These are phyloP conservation scores for Stentor coeruleus DNA, from an alignment of 73 alveolate species.

Conservation along the genomic window DNA sequence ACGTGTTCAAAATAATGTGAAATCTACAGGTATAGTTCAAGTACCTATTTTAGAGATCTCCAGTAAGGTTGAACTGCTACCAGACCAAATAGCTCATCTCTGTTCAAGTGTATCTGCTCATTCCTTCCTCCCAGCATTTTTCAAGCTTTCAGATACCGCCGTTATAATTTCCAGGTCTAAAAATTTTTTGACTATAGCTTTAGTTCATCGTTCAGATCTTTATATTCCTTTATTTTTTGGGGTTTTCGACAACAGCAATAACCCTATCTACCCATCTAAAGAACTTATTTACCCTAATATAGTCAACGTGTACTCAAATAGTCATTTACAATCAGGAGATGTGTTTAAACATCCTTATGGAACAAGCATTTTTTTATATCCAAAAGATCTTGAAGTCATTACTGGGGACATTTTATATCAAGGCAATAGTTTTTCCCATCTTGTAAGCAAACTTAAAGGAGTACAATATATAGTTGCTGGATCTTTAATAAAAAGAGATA, in stretches of 20 bases:
- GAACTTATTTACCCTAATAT: background rate
- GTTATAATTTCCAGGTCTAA: background rate
- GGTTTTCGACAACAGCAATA: background rate
- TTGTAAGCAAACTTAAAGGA: background rate
- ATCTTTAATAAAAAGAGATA: background rate
- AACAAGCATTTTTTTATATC: background rate
- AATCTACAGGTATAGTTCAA: background rate
- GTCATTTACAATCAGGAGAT: background rate
- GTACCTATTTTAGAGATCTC: background rate
- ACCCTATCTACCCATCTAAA: background rate
- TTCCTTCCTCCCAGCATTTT: background rate
- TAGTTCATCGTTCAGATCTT: background rate
- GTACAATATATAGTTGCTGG: background rate
- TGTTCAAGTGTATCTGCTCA: background rate
- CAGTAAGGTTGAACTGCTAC: background rate
- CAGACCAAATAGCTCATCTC: background rate
- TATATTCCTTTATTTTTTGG: background rate
- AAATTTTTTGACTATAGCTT: background rate
- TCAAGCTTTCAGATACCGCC: background rate
- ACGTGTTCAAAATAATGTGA: background rate
- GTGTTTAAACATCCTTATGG: background rate
- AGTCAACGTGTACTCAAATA: background rate
- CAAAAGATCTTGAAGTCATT: background rate
- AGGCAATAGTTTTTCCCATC: background rate
- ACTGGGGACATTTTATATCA: background rate